These are phyloP conservation scores for Porogramme epimiltina DNA, from an alignment of 1,284 basidiomycete genomes.

Conservation along the genomic window DNA sequence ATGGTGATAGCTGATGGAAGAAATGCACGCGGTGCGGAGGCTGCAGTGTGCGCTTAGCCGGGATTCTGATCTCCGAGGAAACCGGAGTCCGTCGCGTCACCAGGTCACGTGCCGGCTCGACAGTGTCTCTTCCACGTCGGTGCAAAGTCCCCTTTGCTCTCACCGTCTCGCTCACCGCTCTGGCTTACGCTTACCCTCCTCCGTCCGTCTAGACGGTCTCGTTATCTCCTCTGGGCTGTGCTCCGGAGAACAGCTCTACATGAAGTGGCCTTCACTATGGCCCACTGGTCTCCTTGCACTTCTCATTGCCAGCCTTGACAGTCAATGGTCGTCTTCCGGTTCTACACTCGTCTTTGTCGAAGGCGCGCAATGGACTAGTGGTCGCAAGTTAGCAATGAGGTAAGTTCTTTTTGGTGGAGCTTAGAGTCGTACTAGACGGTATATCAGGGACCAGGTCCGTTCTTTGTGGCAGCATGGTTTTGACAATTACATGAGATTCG, in stretches of 20 bases:
- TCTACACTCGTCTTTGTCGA: constrained; percentile 35
- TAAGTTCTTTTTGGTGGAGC: constrained; percentile 32
- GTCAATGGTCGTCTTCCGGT: constrained; percentile 39
- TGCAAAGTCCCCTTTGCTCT: not conserved
- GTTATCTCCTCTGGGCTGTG: not conserved
- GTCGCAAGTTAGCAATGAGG: constrained; percentile 65
- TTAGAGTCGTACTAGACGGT: not conserved
- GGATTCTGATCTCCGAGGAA: no score
- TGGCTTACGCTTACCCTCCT: not conserved
- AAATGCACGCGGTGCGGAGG: no score
- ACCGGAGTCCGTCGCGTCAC: not conserved
- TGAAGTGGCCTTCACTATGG: constrained; percentile 70
- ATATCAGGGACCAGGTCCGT: constrained; percentile 63
- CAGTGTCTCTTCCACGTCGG: constrained; percentile 11
- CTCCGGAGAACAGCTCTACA: constrained; percentile 33
- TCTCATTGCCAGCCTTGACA: constrained; percentile 48
- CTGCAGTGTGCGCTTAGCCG: no score
- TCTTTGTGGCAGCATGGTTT: constrained; percentile 85
- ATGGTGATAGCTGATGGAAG: no score
- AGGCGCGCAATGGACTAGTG: constrained; percentile 53
- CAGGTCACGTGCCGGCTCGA: constrained; percentile 7
- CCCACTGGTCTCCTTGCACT: constrained; percentile 53
- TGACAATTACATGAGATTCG: constrained; percentile 76
- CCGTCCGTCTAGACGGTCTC: not conserved
- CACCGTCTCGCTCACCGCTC: not conserved